Evolutionary conservation across 2,329 filamentous ascomycete species (phyloP).

Genomic region (Hortaea werneckii): DNA sequence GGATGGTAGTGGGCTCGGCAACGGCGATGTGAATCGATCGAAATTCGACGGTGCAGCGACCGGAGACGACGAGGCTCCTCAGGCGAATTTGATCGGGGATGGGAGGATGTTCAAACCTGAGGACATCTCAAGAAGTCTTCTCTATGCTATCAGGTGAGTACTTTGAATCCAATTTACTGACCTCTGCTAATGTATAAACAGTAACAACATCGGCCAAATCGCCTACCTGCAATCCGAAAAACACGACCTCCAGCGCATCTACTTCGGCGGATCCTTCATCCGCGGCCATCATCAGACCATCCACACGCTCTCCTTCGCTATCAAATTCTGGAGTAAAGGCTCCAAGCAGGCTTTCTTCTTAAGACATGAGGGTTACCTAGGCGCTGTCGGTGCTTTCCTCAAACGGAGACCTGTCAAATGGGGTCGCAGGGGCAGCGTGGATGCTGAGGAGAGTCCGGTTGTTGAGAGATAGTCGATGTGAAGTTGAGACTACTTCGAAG

Average conservation of each 20-base stretch:
- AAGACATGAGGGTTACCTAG: constrained; percentile 89
- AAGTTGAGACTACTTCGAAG: no score
- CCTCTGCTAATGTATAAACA: constrained; percentile 24
- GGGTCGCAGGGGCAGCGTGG: constrained; percentile 53
- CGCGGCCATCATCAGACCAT: constrained; percentile 94
- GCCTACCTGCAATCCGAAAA: constrained; percentile 96
- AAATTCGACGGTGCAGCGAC: constrained; percentile 7
- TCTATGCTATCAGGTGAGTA: constrained; percentile 73
- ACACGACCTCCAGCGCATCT: constrained; percentile 82
- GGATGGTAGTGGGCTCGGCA: constrained; percentile 52
- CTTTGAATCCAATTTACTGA: background rate
- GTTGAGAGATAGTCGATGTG: no score
- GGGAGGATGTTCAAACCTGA: constrained; percentile 58
- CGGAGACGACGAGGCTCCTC: constrained; percentile 21
- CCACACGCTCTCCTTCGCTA: constrained; percentile 92
- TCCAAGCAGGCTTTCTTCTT: constrained; percentile 93
- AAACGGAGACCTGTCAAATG: constrained; percentile 85
- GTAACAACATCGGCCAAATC: constrained; percentile 97
- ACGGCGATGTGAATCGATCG: constrained; percentile 37
- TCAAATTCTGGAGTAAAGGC: constrained; percentile 94
- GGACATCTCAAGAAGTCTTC: constrained; percentile 80
- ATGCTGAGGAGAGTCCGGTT: background rate
- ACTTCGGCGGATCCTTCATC: constrained; percentile 96
- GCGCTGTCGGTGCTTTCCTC: constrained; percentile 85
- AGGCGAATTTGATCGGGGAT: constrained; percentile 25